Evolutionary conservation across 805 yeast species (phyloP), one percentile per base, ranked within the genome.

Genomic region (Hermanozyma aechmeae): DNA sequence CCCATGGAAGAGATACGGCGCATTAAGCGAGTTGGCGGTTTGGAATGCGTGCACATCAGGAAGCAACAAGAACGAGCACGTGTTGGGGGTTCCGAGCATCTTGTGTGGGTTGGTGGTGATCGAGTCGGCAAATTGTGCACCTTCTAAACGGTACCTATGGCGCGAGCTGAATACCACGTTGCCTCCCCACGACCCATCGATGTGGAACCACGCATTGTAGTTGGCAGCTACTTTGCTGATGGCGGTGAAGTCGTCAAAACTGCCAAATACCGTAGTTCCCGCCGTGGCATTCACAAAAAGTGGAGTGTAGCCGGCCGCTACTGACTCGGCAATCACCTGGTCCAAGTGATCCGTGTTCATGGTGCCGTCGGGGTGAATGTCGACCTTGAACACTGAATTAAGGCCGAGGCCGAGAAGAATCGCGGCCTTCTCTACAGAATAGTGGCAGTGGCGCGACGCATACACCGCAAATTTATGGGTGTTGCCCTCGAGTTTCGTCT

Each of bases 101-200:
- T 83, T 83, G 58, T 83, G 95, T 3, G 95, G 95, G 46, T 83
- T 84, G 14, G 75, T 69, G 2, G 95, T 83, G 32, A 83, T 64
- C 8, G 87, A 78, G 51, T 83, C 72, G 1, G 92, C 94, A 13
- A 65, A 46, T 24, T 79, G 69, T 18, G 70, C 50, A 2, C 95
- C 95, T 12, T 52, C 46, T 35, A 83, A 51, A 39, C 68, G 65
- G 32, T 51, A 26, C 24, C 46, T 51, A 31, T 73, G 71, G 8
- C 39, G 56, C 0, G 50, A 41, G 24, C 84, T 75, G 56, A 83
- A 84, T 0, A 81, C 65, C 7, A 79, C 76, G 43, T 84, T 84
- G 6, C 89, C 95, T 19, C 95, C 95, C 94, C 93, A 82, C 5
- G 92, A 80, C 1, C 92, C 95, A 53, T 83, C 95, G 23, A 83